A percentile compares a stretch with the other conserved stretches of the same genome.
phyloP scores from a whole-genome alignment of 805 yeast species.

The Saccharomycopsis capsularis region DNA sequence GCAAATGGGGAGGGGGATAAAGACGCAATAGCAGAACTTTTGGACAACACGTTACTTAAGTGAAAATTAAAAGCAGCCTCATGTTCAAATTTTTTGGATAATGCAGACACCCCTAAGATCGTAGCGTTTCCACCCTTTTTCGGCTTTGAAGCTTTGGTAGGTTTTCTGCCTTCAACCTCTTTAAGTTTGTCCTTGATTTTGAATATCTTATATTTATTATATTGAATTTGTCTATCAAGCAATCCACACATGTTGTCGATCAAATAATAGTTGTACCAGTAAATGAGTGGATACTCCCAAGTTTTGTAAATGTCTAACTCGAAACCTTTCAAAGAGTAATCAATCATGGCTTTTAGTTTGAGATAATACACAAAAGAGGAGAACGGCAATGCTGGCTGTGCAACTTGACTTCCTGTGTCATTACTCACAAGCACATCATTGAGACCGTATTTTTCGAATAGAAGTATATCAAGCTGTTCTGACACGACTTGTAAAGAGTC shows the following conservation, averaged over 20 bases:
- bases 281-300: slow-evolving; percentile 47
- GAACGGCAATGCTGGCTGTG: slow-evolving; percentile 58
- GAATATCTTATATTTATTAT: neutral
- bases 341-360: slow-evolving; percentile 66
- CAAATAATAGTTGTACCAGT: neutral
- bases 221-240: neutral
- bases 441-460: slow-evolving; percentile 31
- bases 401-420: slow-evolving; percentile 21
- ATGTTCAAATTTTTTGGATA: neutral
- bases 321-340: slow-evolving; percentile 65
- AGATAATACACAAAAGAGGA: slow-evolving; percentile 62
- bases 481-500: slow-evolving; percentile 75
- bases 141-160: neutral
- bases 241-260: neutral
- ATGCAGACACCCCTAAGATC: neutral
- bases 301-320: slow-evolving; percentile 66
- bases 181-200: neutral
- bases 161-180: neutral
- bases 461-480: slow-evolving; percentile 53
- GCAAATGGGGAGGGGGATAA: neutral
- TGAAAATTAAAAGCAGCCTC: neutral
- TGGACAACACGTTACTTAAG: neutral
- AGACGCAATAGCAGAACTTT: neutral
- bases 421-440: slow-evolving; percentile 26
- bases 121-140: neutral